phyloP scores from a whole-genome alignment of 1,284 basidiomycete genomes.

The Tylopilus sp. region DNA sequence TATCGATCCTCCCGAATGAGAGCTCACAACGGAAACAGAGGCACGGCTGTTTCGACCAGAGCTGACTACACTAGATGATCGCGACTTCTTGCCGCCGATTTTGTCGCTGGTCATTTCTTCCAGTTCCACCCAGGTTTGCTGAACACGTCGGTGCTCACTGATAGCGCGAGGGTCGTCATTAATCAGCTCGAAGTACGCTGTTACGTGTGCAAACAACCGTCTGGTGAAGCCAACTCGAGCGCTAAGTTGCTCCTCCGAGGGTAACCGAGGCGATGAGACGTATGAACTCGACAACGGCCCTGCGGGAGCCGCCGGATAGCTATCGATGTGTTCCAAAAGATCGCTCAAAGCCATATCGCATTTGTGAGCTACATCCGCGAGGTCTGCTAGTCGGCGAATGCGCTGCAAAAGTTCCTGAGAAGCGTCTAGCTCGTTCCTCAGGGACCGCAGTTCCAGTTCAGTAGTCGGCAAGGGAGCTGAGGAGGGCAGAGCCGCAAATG shows the following conservation, averaged over 20 bases:
- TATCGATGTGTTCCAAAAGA: constrained; percentile 77
- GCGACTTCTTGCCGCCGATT: constrained; percentile 55
- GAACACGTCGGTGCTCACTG: constrained; percentile 57
- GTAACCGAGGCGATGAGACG: constrained; percentile 36
- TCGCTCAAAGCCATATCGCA: constrained; percentile 79
- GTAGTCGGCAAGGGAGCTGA: constrained; percentile 40
- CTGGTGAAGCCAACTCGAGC: constrained; percentile 61
- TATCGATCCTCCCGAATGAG: constrained; percentile 21
- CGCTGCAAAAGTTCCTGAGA: constrained; percentile 48
- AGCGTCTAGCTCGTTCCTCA: constrained; percentile 54
- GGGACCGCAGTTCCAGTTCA: constrained; percentile 55
- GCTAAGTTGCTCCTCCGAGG: constrained; percentile 63
- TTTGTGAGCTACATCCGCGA: constrained; percentile 45
- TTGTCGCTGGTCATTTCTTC: constrained; percentile 74
- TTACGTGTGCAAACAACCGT: constrained; percentile 46
- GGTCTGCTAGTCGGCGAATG: constrained; percentile 49
- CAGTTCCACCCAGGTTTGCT: constrained; percentile 76
- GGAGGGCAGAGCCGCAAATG: constrained; percentile 46
- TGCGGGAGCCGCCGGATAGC: constrained; percentile 57
- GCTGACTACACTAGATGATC: constrained; percentile 58
- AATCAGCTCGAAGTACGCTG: constrained; percentile 39
- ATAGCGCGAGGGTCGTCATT: constrained; percentile 54
- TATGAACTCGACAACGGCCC: constrained; percentile 51
- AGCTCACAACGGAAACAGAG: constrained; percentile 37
- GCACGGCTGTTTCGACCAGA: constrained; percentile 54